These are phyloP conservation scores for Colletotrichum australisinense DNA, from an alignment of 2,329 filamentous ascomycete species.

Conservation along the genomic window DNA sequence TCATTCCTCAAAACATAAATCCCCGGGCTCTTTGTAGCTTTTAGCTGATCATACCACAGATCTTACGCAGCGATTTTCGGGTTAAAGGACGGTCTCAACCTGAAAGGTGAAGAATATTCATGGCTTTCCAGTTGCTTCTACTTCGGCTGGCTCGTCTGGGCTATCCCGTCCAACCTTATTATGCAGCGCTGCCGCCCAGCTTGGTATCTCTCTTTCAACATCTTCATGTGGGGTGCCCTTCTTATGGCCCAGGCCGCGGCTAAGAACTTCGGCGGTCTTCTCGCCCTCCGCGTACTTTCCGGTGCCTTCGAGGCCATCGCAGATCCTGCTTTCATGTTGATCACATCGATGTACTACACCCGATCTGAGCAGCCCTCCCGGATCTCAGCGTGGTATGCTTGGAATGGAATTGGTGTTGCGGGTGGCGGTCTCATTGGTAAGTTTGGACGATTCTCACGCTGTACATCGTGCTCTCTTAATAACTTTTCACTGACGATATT, in stretches of 20 bases:
- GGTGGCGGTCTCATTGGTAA: slow-evolving; percentile 60
- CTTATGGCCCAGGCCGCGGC: slow-evolving; percentile 64
- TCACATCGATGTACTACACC: slow-evolving; percentile 75
- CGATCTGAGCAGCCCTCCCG: slow-evolving; percentile 70
- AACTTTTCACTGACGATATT: background rate
- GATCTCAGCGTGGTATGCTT: slow-evolving; percentile 69
- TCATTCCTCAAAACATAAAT: too few relatives aligned
- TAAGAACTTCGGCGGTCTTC: slow-evolving; percentile 65
- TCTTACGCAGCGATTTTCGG: slow-evolving; percentile 75
- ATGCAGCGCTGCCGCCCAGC: slow-evolving; percentile 47
- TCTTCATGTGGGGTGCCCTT: slow-evolving; percentile 66
- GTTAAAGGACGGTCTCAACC: slow-evolving; percentile 66
- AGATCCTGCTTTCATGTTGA: slow-evolving; percentile 66
- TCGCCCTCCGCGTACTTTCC: slow-evolving; percentile 67
- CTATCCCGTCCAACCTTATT: slow-evolving; percentile 45
- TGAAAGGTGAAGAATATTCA: slow-evolving; percentile 68
- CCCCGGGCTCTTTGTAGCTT: too few relatives aligned
- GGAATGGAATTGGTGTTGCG: slow-evolving; percentile 69
- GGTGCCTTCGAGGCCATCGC: slow-evolving; percentile 72
- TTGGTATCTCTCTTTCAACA: slow-evolving; percentile 54
- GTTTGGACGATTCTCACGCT: background rate
- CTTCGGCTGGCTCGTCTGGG: slow-evolving; percentile 52
- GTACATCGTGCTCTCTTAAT: too few relatives aligned
- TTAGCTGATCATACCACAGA: background rate
- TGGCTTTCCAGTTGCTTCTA: slow-evolving; percentile 51